phyloP scores from a whole-genome alignment of 225 moss, liverwort and hornwort genomes.

The Antitrichia curtipendula region DNA sequence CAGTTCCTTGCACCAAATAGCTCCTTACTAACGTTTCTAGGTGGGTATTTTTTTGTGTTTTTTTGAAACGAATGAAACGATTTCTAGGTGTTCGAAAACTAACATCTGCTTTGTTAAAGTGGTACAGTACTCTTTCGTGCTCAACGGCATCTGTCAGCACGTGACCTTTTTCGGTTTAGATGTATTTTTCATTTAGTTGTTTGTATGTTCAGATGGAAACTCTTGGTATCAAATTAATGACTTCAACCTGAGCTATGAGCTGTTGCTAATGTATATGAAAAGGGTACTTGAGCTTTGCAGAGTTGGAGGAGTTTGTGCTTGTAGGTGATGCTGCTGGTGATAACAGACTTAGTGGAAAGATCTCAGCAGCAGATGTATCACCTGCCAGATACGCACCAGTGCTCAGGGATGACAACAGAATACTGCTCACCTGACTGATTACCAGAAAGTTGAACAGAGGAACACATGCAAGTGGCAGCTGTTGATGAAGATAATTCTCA shows the following conservation, averaged over 20 bases:
- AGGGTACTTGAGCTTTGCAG: slow-evolving; percentile 13
- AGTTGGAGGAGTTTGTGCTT: slow-evolving; percentile 28
- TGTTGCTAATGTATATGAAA: background rate
- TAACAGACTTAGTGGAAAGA: background rate
- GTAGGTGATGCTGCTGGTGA: slow-evolving; percentile 9
- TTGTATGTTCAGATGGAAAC: background rate
- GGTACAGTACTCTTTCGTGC: background rate
- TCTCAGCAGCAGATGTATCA: background rate
- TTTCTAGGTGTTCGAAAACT: background rate
- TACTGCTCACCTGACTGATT: slow-evolving; percentile 2
- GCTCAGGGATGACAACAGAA: background rate
- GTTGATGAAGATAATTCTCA: background rate
- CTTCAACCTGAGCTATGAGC: background rate
- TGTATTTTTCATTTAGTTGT: background rate
- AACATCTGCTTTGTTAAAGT: background rate
- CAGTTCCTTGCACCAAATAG: background rate
- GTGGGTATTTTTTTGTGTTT: too few species aligned
- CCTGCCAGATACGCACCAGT: background rate
- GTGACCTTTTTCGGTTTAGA: background rate
- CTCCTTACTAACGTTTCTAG: background rate
- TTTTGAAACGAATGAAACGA: too few species aligned
- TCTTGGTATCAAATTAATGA: background rate
- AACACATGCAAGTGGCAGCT: slow-evolving; percentile 1
- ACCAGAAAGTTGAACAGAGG: background rate
- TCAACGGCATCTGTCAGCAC: background rate